A percentile compares a stretch with the other conserved stretches of the same genome.
Evolutionary conservation across 2,329 filamentous ascomycete genomes (phyloP).

Genomic region (Cladosporium sp.): DNA sequence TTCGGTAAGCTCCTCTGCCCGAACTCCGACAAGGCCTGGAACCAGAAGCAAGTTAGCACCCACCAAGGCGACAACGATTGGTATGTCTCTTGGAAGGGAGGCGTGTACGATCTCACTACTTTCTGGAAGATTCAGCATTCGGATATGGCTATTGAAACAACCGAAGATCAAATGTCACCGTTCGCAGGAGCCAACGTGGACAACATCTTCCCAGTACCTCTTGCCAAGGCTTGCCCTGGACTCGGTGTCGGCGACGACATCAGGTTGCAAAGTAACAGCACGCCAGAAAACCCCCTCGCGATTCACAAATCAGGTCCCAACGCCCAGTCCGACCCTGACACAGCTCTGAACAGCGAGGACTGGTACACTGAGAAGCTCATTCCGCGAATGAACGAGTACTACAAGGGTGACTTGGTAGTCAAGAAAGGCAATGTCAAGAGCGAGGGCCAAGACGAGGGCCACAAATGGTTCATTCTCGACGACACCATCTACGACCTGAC

Average conservation of each 20-base stretch:
- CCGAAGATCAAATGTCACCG: constrained; percentile 62
- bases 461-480: constrained; percentile 76
- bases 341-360: constrained; percentile 55
- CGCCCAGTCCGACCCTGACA: constrained; percentile 47
- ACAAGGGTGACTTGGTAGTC: constrained; percentile 81
- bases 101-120: constrained; percentile 85
- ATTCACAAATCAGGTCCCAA: constrained; percentile 65
- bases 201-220: constrained; percentile 76
- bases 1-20: constrained; percentile 86
- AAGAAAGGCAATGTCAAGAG: constrained; percentile 53
- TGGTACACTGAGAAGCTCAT: constrained; percentile 77
- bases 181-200: constrained; percentile 77
- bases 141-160: constrained; percentile 57
- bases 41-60: constrained; percentile 58
- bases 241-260: constrained; percentile 57
- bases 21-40: constrained; percentile 88
- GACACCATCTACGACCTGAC: constrained; percentile 81
- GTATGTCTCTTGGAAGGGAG: constrained; percentile 81
- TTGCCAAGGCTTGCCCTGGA: constrained; percentile 68
- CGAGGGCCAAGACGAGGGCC: constrained; percentile 62
- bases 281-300: constrained; percentile 44
- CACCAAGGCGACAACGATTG: constrained; percentile 73
- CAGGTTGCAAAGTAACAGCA: constrained; percentile 64
- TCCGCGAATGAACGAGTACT: constrained; percentile 77
- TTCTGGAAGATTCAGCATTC: constrained; percentile 86